Evolutionary conservation across 306 rosid species (phyloP).

Genomic region (Ziziphus jujuba): DNA sequence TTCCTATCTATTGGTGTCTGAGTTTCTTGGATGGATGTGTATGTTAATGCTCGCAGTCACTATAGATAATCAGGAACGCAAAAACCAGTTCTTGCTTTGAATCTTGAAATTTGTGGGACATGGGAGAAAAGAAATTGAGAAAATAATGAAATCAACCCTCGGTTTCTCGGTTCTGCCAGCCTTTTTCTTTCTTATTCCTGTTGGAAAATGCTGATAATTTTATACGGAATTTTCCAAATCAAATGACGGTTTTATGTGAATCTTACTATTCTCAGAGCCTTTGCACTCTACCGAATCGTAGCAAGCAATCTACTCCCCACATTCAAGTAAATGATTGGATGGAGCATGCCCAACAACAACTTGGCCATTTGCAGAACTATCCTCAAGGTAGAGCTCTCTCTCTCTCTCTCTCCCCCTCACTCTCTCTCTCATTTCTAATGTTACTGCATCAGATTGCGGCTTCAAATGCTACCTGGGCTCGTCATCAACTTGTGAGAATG

Average conservation of each 20-base stretch:
- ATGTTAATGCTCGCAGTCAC: background rate
- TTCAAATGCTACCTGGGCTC: conserved; percentile 24
- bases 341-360: conserved; percentile 36
- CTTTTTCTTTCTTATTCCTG: background rate
- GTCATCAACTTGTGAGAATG: conserved; percentile 24
- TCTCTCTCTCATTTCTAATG: background rate
- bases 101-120: too few species aligned
- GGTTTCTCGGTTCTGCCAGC: background rate
- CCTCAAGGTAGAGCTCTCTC: conserved; percentile 33
- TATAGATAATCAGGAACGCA: background rate
- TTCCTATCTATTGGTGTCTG: background rate
- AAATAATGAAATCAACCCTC: background rate
- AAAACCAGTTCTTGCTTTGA: background rate
- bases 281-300: conserved; percentile 13
- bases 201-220: background rate
- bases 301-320: conserved; percentile 23
- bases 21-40: background rate
- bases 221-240: background rate
- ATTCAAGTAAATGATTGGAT: conserved; percentile 48
- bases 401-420: background rate
- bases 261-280: conserved; percentile 25
- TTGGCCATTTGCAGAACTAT: conserved; percentile 25
- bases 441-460: background rate
- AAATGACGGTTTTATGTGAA: background rate
- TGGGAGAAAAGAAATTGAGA: too few species aligned